A percentile compares a stretch with the other conserved stretches of the same genome.
Conservation (phyloP, 75 land plant species). For the Picea sitchensis region DNA sequence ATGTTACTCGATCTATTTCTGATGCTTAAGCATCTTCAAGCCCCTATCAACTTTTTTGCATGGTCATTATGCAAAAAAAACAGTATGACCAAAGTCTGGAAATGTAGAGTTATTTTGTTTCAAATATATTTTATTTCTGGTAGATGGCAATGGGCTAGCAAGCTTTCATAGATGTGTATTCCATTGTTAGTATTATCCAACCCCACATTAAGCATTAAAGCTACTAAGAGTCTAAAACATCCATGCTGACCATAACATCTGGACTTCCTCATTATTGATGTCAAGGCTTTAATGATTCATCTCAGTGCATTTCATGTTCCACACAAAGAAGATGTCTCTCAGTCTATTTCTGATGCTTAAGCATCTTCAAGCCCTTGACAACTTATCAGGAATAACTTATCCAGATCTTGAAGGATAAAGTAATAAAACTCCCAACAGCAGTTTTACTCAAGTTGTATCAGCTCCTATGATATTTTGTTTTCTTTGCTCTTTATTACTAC, state of each 20-base stretch:
- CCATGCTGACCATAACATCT: too few species aligned
- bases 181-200: background rate
- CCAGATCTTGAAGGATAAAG: background rate
- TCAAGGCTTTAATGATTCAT: background rate
- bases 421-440: background rate
- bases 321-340: background rate
- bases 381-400: background rate
- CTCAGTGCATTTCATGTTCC: background rate
- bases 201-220: background rate
- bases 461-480: background rate
- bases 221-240: too few species aligned
- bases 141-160: background rate
- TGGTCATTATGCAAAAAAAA: too few species aligned
- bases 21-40: constrained; percentile 3
- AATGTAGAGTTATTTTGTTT: too few species aligned
- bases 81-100: too few species aligned
- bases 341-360: background rate
- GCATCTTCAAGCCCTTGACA: background rate
- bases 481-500: background rate
- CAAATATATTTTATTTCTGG: too few species aligned
- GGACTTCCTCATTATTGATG: background rate
- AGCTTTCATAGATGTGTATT: background rate
- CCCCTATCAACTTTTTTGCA: background rate
- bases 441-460: background rate
- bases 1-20: background rate